Conservation (phyloP, 352 stramenopile species). For the Pythium utonaiense region DNA sequence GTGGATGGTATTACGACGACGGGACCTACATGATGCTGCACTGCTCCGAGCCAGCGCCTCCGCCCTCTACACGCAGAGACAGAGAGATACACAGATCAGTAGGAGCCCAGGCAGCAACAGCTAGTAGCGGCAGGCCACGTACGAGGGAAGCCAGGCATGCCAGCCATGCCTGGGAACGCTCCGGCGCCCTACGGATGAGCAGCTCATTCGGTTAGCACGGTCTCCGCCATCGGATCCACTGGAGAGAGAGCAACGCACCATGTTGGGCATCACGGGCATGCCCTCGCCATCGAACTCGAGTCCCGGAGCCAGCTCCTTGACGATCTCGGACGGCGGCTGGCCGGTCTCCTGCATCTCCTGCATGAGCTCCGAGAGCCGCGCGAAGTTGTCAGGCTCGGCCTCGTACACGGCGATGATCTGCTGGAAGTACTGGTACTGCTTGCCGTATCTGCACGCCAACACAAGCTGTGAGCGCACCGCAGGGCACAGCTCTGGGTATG, state of each 20-base stretch:
- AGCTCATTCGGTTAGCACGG: background rate
- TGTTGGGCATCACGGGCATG: conserved; percentile 95
- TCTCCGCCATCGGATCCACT: background rate
- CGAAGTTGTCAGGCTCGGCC: conserved; percentile 95
- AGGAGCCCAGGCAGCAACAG: background rate
- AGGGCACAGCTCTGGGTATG: no score
- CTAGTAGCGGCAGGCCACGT: conserved; percentile 24
- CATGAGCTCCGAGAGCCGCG: conserved; percentile 95
- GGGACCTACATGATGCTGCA: conserved; percentile 61
- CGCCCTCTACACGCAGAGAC: conserved; percentile 32
- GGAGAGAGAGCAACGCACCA: conserved; percentile 39
- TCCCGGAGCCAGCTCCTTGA: conserved; percentile 98
- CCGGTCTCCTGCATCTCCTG: conserved; percentile 93
- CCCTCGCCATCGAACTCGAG: conserved; percentile 96
- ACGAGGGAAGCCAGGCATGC: conserved; percentile 76
- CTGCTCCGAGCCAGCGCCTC: conserved; percentile 60
- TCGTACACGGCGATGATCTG: conserved; percentile 96
- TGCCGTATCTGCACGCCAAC: conserved; percentile 75
- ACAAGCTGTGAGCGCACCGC: background rate
- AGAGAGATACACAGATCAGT: conserved; percentile 8
- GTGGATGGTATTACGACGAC: background rate
- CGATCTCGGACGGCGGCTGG: conserved; percentile 96
- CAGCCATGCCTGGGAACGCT: conserved; percentile 82
- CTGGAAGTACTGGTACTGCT: conserved; percentile 98
- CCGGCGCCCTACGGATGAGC: conserved; percentile 42